phyloP scores from a whole-genome alignment of 352 stramenopile species.

The Globisporangium middletonii region DNA sequence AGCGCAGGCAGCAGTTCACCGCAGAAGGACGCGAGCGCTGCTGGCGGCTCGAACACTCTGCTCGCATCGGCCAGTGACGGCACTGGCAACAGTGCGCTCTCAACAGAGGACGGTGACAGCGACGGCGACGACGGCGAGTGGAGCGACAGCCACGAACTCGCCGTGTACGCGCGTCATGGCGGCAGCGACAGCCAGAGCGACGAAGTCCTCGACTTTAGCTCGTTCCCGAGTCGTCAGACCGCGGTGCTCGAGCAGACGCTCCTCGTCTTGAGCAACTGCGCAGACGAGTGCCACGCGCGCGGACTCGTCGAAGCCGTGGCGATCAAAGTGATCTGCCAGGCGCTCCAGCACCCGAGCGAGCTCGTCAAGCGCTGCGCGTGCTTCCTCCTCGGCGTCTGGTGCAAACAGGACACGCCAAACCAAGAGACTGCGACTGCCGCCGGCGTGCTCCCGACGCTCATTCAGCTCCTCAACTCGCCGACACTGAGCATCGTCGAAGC shows the following conservation, averaged over 20 bases:
- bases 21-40: slow-evolving; percentile 5
- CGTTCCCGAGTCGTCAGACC: slow-evolving; percentile 49
- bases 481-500: slow-evolving; percentile 55
- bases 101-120: slow-evolving; percentile 4
- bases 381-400: slow-evolving; percentile 59
- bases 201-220: slow-evolving; percentile 45
- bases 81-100: not conserved
- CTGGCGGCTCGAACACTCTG: not conserved
- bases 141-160: slow-evolving; percentile 9
- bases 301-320: slow-evolving; percentile 38
- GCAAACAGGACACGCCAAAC: slow-evolving; percentile 36
- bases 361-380: slow-evolving; percentile 65
- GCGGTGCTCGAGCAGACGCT: slow-evolving; percentile 60
- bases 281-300: slow-evolving; percentile 32
- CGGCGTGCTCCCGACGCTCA: slow-evolving; percentile 35
- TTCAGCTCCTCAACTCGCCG: slow-evolving; percentile 58
- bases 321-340: slow-evolving; percentile 52
- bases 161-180: slow-evolving; percentile 2
- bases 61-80: not conserved
- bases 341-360: slow-evolving; percentile 53
- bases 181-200: slow-evolving; percentile 15
- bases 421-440: slow-evolving; percentile 43
- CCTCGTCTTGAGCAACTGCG: slow-evolving; percentile 66
- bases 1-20: slow-evolving; percentile 1
- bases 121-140: slow-evolving; percentile 7